phyloP scores from a whole-genome alignment of 495 filamentous ascomycete species.

The Thermochaetoides thermophila region DNA sequence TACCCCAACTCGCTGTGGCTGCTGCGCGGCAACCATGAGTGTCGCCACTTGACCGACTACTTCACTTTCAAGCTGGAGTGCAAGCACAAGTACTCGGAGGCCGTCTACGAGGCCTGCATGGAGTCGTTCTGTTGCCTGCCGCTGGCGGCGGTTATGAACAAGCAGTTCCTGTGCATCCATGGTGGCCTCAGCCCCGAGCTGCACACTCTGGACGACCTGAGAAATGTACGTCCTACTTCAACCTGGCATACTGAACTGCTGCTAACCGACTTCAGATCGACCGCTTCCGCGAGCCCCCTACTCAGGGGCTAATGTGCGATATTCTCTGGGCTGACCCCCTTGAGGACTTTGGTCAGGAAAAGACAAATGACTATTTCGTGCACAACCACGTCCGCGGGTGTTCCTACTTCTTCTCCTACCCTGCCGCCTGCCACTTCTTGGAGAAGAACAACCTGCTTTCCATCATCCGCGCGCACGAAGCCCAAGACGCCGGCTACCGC shows the following conservation, averaged over 20 bases:
- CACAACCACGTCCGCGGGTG: conserved; percentile 98
- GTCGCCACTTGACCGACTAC: conserved; percentile 95
- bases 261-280: conserved; percentile 91
- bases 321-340: conserved; percentile 97
- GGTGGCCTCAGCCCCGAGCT: conserved; percentile 90
- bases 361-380: conserved; percentile 89
- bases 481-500: conserved; percentile 93
- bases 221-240: conserved; percentile 43
- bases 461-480: conserved; percentile 96
- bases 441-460: conserved; percentile 98
- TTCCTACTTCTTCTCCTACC: conserved; percentile 98
- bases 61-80: conserved; percentile 99
- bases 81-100: conserved; percentile 97
- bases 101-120: conserved; percentile 94
- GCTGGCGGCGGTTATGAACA: conserved; percentile 97
- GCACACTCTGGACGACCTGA: conserved; percentile 87
- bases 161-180: conserved; percentile 97
- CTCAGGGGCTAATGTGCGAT: conserved; percentile 96
- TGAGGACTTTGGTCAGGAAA: conserved; percentile 99
- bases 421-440: conserved; percentile 91
- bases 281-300: conserved; percentile 92
- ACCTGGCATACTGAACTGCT: not conserved
- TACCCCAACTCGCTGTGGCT: conserved; percentile 96
- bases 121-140: conserved; percentile 93
- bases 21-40: conserved; percentile 94